phyloP scores from a whole-genome alignment of 768 basidiomycete genomes.

The Kondoa subrosea region DNA sequence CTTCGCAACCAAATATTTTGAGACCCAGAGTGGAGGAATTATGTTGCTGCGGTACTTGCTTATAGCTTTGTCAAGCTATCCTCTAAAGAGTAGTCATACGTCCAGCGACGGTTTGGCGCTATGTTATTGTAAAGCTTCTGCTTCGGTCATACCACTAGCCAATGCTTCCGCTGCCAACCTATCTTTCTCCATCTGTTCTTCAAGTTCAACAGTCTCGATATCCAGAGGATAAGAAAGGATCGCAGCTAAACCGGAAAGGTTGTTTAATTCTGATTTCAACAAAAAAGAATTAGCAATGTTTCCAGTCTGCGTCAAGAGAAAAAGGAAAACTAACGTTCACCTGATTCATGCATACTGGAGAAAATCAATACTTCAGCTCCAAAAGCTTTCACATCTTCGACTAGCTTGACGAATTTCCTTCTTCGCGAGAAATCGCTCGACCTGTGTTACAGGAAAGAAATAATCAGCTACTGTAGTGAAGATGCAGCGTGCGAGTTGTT shows the following conservation, averaged over 20 bases:
- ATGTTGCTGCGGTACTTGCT: too few relatives aligned
- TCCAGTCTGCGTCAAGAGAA: background rate
- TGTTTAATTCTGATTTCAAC: constrained; percentile 92
- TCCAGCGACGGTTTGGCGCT: too few relatives aligned
- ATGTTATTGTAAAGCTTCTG: too few relatives aligned
- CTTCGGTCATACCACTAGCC: background rate
- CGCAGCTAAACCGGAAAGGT: constrained; percentile 84
- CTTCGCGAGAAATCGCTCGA: constrained; percentile 60
- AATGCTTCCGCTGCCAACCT: background rate
- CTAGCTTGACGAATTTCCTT: constrained; percentile 68
- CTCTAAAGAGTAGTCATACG: too few relatives aligned
- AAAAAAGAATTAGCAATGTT: background rate
- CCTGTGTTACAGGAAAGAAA: constrained; percentile 34
- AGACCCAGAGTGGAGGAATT: too few relatives aligned
- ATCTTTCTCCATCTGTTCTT: constrained; percentile 55
- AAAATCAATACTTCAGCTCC: constrained; percentile 91
- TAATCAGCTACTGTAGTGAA: background rate
- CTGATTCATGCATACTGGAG: constrained; percentile 98
- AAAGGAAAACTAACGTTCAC: constrained; percentile 58
- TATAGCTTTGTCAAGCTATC: too few relatives aligned
- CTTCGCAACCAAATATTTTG: too few relatives aligned
- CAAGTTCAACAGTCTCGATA: constrained; percentile 81
- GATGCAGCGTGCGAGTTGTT: background rate
- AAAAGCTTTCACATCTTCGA: constrained; percentile 71
- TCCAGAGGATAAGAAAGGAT: constrained; percentile 91